A percentile compares a stretch with the other conserved stretches of the same genome.
Conservation (phyloP, 2,329 filamentous ascomycete species). For the Alternaria viburni region DNA sequence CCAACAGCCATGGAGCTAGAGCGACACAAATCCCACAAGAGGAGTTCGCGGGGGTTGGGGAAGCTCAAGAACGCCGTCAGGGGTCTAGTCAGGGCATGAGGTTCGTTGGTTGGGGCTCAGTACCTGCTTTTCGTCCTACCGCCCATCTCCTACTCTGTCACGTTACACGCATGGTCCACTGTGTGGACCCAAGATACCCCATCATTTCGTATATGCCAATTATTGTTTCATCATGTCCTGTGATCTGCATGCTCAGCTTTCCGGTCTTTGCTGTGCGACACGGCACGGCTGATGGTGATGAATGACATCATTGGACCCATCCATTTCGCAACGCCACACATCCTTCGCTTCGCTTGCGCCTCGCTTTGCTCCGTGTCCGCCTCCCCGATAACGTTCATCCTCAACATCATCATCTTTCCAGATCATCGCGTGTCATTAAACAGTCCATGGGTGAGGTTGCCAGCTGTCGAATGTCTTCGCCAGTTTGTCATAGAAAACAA, state of each 20-base stretch:
- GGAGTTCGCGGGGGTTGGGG: constrained; percentile 16
- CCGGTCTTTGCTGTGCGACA: constrained; percentile 6
- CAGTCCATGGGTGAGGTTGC: constrained; percentile 1
- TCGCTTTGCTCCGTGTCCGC: constrained; percentile 1
- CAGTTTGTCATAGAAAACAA: neutral
- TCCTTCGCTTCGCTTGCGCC: constrained; percentile 10
- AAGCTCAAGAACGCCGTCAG: constrained; percentile 21
- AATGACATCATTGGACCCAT: constrained; percentile 22
- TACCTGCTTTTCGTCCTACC: constrained; percentile 6
- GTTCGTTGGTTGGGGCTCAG: neutral
- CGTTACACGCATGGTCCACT: constrained; percentile 5
- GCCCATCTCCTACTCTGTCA: neutral
- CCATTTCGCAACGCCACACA: constrained; percentile 9
- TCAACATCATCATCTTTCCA: neutral
- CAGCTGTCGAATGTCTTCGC: neutral
- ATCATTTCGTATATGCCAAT: neutral
- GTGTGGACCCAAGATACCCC: constrained; percentile 10
- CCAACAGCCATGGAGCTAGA: constrained; percentile 35
- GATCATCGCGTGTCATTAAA: neutral
- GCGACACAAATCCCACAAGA: constrained; percentile 19
- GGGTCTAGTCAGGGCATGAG: constrained; percentile 18
- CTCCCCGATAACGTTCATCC: constrained; percentile 6
- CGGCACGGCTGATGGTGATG: constrained; percentile 15
- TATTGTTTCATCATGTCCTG: constrained; percentile 1
- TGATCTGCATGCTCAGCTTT: constrained; percentile 3